Conservation (phyloP, 208 protist species). For the Leishmania braziliensis region DNA sequence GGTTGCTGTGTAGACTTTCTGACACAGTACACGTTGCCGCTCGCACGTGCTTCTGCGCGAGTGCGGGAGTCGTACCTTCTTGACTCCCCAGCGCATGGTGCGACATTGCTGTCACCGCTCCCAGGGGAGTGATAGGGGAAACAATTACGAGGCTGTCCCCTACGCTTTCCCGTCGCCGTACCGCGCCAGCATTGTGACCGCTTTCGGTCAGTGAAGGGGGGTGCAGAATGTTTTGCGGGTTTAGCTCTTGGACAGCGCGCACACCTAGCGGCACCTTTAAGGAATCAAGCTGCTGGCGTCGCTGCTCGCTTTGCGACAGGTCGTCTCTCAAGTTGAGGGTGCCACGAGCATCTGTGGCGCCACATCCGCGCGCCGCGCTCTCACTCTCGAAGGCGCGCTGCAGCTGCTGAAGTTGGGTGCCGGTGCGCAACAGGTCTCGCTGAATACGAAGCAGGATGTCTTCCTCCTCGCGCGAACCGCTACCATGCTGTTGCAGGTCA, state of each 20-base stretch:
- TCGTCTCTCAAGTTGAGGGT: neutral
- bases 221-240: slow-evolving; percentile 12
- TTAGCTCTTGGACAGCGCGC: neutral
- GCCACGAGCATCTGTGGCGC: neutral
- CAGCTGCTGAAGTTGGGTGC: slow-evolving; percentile 17
- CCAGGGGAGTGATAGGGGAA: slow-evolving; percentile 21
- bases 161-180: neutral
- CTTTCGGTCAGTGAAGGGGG: slow-evolving; percentile 6
- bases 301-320: neutral
- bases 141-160: slow-evolving; percentile 24
- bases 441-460: slow-evolving; percentile 17
- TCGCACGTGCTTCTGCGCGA: neutral
- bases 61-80: neutral
- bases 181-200: neutral
- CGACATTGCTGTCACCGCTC: neutral
- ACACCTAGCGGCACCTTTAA: too few species aligned
- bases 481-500: neutral
- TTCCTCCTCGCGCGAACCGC: neutral
- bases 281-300: neutral
- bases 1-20: neutral
- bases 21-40: neutral
- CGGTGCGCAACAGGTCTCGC: slow-evolving; percentile 6
- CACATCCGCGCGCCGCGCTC: neutral
- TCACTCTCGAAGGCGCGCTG: slow-evolving; percentile 2
- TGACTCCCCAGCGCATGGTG: neutral